Conservation (phyloP, 1,139 yeast genomes). For the Barnettozyma hawaiiensis region DNA sequence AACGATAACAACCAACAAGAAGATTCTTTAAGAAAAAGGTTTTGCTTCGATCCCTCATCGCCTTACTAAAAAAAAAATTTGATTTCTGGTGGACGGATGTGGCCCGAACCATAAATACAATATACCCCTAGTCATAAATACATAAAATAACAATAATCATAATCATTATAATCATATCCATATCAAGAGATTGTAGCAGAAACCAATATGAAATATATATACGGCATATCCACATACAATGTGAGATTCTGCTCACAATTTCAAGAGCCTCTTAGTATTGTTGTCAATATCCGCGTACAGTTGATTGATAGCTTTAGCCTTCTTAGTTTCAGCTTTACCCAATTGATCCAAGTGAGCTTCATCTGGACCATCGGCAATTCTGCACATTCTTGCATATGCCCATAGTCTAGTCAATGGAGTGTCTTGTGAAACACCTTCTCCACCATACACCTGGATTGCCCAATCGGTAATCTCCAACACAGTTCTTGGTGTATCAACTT, state of each 20-base stretch:
- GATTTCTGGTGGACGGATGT: too few species aligned
- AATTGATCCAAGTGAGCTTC: constrained; percentile 64
- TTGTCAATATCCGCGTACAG: constrained; percentile 16
- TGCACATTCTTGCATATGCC: constrained; percentile 51
- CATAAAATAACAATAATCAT: too few species aligned
- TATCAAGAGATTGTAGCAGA: too few species aligned
- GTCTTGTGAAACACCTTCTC: constrained; percentile 60
- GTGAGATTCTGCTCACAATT: constrained; percentile 17
- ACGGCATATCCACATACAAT: too few species aligned
- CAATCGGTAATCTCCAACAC: constrained; percentile 52
- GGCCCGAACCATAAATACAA: too few species aligned
- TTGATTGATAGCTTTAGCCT: constrained; percentile 25
- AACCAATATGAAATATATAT: too few species aligned
- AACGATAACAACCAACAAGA: too few species aligned
- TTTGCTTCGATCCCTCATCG: too few species aligned
- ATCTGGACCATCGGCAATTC: constrained; percentile 75
- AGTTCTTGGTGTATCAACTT: constrained; percentile 60
- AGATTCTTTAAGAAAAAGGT: too few species aligned
- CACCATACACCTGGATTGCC: constrained; percentile 67
- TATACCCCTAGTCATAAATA: too few species aligned
- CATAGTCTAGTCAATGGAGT: constrained; percentile 55
- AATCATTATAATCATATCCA: too few species aligned
- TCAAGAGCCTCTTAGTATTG: constrained; percentile 18
- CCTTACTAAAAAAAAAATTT: too few species aligned
- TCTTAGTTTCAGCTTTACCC: constrained; percentile 30